Percentiles rank a stretch among this genome's conserved stretches.
phyloP scores from a whole-genome alignment of 176 grass and related monocot genomes.

The Eragrostis nindensis region DNA sequence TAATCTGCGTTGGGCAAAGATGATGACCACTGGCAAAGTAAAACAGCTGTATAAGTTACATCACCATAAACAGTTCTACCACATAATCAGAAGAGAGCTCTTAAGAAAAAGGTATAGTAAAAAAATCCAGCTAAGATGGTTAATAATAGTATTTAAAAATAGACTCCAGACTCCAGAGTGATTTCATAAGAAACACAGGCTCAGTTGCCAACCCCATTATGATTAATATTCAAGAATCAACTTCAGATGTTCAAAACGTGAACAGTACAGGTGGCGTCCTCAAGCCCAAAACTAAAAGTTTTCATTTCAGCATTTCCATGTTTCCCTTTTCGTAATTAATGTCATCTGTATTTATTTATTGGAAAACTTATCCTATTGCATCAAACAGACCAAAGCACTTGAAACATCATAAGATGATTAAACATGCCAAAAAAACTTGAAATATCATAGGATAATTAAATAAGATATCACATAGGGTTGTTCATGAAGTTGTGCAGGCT shows the following conservation, averaged over 20 bases:
- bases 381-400: neutral
- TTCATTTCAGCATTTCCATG: neutral
- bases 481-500: neutral
- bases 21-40: constrained; percentile 57
- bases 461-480: constrained; percentile 3
- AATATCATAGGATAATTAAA: neutral
- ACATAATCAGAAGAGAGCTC: neutral
- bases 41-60: neutral
- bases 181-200: neutral
- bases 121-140: neutral
- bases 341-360: neutral
- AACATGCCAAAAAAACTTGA: neutral
- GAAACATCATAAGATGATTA: neutral
- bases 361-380: neutral
- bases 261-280: neutral
- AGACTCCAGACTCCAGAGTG: too few relatives aligned
- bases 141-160: neutral
- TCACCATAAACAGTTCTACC: neutral
- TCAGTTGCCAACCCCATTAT: neutral
- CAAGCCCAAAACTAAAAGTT: neutral
- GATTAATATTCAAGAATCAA: neutral
- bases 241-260: neutral
- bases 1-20: constrained; percentile 65
- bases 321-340: neutral
- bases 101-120: neutral